A percentile compares a stretch with the other conserved stretches of the same genome.
phyloP scores from a whole-genome alignment of 345 rosid genomes.

The Salix koriyanagi region DNA sequence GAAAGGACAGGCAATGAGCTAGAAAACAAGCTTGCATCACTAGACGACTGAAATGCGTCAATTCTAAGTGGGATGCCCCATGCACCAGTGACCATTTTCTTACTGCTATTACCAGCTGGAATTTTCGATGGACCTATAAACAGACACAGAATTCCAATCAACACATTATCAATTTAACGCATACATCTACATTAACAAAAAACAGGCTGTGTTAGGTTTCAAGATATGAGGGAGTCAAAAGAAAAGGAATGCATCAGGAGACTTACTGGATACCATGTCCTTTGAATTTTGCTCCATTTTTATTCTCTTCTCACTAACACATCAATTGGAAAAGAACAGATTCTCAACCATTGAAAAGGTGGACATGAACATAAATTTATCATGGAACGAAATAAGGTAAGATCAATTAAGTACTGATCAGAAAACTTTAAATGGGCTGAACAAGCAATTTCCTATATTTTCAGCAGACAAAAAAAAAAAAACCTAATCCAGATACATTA shows the following conservation, averaged over 20 bases:
- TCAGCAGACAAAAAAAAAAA: background rate
- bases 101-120: slow-evolving; percentile 31
- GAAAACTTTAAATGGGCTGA: background rate
- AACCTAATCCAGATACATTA: background rate
- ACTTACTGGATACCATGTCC: slow-evolving; percentile 23
- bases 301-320: slow-evolving; percentile 22
- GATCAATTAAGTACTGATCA: background rate
- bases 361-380: background rate
- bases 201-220: background rate
- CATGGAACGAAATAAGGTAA: background rate
- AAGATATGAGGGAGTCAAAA: background rate
- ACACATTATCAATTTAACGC: background rate
- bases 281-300: slow-evolving; percentile 47
- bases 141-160: background rate
- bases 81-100: slow-evolving; percentile 35
- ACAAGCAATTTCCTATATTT: background rate
- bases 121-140: slow-evolving; percentile 31
- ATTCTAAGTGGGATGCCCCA: slow-evolving; percentile 49
- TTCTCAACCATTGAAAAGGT: background rate
- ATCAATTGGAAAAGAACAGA: background rate
- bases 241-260: slow-evolving; percentile 29
- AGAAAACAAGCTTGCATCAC: slow-evolving; percentile 75
- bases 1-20: slow-evolving; percentile 80
- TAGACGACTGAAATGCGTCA: slow-evolving; percentile 35
- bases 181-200: background rate